Percentiles rank a stretch among this genome's conserved stretches.
Conservation (phyloP, 495 filamentous ascomycete species). For the Podospora fimiseda region DNA sequence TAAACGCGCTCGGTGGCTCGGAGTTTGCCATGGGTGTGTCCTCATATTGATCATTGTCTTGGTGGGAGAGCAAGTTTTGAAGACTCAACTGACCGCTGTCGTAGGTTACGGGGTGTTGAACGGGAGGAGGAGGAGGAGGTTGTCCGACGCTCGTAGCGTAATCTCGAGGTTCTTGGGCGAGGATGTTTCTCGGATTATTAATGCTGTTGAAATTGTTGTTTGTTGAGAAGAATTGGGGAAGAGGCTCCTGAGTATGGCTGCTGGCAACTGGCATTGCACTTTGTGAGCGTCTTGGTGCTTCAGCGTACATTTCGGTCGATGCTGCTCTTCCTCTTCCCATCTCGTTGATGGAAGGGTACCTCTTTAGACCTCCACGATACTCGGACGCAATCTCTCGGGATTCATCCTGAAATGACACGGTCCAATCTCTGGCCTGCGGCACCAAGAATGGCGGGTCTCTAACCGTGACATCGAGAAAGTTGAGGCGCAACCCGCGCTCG, state of each 20-base stretch:
- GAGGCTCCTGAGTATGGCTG: not conserved
- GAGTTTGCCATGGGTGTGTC: not conserved
- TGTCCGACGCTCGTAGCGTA: slow-evolving; percentile 8
- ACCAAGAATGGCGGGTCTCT: slow-evolving; percentile 58
- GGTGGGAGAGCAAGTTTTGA: slow-evolving; percentile 6
- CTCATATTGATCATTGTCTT: slow-evolving; percentile 1
- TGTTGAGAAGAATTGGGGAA: not conserved
- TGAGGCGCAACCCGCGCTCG: slow-evolving; percentile 79
- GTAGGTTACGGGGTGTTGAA: not conserved
- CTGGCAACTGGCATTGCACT: not conserved
- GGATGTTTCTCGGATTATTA: not conserved
- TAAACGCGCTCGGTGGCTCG: not conserved
- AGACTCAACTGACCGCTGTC: not conserved
- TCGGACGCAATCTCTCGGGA: slow-evolving; percentile 87
- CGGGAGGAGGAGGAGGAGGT: slow-evolving; percentile 1
- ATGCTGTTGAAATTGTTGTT: not conserved
- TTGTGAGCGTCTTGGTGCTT: not conserved
- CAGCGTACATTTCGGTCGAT: slow-evolving; percentile 20
- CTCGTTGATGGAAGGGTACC: slow-evolving; percentile 51
- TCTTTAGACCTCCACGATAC: slow-evolving; percentile 74
- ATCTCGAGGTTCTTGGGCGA: not conserved
- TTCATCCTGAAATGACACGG: slow-evolving; percentile 75
- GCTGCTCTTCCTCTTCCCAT: slow-evolving; percentile 8
- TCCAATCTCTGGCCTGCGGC: slow-evolving; percentile 57
- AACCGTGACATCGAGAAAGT: slow-evolving; percentile 83